phyloP scores from a whole-genome alignment of 768 basidiomycete genomes.

The Lactifluus echinatus region DNA sequence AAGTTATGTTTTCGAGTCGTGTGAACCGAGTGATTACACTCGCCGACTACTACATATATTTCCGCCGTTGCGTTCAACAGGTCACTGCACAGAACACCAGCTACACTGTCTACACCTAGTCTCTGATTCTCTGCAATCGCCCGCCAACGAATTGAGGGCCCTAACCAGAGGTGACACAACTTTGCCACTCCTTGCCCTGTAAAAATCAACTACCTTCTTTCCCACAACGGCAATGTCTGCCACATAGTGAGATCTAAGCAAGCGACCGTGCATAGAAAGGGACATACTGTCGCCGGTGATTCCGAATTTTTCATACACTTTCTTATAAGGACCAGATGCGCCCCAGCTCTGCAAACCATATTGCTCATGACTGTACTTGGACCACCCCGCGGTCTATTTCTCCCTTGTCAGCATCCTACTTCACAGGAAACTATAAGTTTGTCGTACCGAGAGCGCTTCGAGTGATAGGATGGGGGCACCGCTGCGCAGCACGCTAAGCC shows the following conservation, averaged over 20 bases:
- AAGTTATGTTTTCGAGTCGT: no score
- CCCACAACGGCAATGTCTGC: slow-evolving; percentile 70
- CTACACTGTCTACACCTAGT: background rate
- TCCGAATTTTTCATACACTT: slow-evolving; percentile 88
- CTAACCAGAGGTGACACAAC: slow-evolving; percentile 70
- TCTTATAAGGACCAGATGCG: slow-evolving; percentile 80
- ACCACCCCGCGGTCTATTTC: slow-evolving; percentile 66
- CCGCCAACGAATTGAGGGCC: slow-evolving; percentile 47
- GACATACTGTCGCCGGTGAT: slow-evolving; percentile 65
- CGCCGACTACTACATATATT: background rate
- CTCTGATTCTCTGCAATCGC: no score
- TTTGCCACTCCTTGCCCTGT: slow-evolving; percentile 66
- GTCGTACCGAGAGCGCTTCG: slow-evolving; percentile 63
- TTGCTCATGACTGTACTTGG: slow-evolving; percentile 86
- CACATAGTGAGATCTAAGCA: background rate
- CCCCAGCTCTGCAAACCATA: slow-evolving; percentile 73
- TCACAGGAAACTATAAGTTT: background rate
- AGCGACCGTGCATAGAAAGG: background rate
- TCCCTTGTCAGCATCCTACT: slow-evolving; percentile 7
- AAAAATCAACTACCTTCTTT: slow-evolving; percentile 82
- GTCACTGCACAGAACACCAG: background rate
- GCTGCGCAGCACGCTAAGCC: slow-evolving; percentile 74
- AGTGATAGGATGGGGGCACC: slow-evolving; percentile 86
- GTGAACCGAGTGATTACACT: no score
- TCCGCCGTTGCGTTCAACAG: background rate